Base-by-base conservation (phyloP, 768 basidiomycete species). In the Wakefieldia striispora region DNA sequence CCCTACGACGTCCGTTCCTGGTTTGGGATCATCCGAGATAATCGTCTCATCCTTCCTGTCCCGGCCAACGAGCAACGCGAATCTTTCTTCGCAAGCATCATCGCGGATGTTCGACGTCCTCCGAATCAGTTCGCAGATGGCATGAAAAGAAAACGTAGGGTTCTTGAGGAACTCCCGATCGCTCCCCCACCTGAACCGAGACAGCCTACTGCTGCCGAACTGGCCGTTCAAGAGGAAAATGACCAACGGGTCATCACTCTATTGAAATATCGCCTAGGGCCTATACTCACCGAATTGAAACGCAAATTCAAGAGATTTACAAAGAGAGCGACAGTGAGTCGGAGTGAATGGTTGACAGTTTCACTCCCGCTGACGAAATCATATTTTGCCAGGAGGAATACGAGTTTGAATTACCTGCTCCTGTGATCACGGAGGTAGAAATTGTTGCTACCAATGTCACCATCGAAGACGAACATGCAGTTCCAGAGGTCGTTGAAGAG, bases 91-190 rank as follows among this genome's bases (percentile, higher is more conserved):
- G 73, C 77, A 16, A 73, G 80, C 2, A 71, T 97, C 16, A 57
- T 97, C 19, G 72, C 76, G 4, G 85, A 92, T 58, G 70, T 94
- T 34, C 70, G 73, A 19, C 74, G 87, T 10, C 87, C 88, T 0
- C 97, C 97, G 2, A 89, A 83, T 59, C 79, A 87, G 49, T 98
- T 95, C 67, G 87, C 90, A 0, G 97, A 95, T 63, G 94, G 91
- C 6, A 70, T 94, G 55, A 84, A 88, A 59, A 78, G 94, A 49
- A 82, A 80, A 66, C 89, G 85, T 67, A 82, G 95, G 27, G 72
- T 95, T 0, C 75, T 98, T 11, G 95, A 97, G 66, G 81, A 80
- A 49, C 72, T 99, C 13, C 89, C 90, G 0, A 73, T 93, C 35
- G 97, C 97, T 0, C 93, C 95, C 13, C 94, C 97, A 0, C 67